Percentiles rank a stretch among this genome's conserved stretches.
Conservation (phyloP, 768 basidiomycete species). For the Cantharellus anzutake region DNA sequence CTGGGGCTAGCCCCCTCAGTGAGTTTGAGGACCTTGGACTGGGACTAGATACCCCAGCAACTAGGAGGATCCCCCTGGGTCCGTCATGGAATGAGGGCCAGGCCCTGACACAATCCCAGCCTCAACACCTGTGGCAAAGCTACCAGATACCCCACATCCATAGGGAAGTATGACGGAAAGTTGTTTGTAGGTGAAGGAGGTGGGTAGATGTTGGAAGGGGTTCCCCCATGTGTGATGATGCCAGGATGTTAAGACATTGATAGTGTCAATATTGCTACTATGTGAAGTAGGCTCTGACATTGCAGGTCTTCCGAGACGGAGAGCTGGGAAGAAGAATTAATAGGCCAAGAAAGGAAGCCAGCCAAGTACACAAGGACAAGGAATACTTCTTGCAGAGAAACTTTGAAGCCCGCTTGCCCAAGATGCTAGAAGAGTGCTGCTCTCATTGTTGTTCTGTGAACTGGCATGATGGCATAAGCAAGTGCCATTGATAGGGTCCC, state of each 20-base stretch:
- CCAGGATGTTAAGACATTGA: not conserved
- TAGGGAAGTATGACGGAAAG: constrained; percentile 54
- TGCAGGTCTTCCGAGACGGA: not conserved
- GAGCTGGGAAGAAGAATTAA: constrained; percentile 23
- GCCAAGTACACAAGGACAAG: constrained; percentile 29
- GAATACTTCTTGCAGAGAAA: no score
- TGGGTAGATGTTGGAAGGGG: constrained; percentile 50
- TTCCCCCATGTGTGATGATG: constrained; percentile 28
- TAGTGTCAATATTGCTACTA: no score
- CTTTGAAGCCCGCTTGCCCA: no score
- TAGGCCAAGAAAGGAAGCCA: constrained; percentile 32
- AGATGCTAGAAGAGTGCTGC: no score
- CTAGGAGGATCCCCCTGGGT: no score
- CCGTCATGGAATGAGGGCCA: no score
- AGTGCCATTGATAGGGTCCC: constrained; percentile 50
- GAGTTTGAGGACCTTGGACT: no score
- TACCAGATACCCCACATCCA: constrained; percentile 56
- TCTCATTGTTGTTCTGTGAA: no score
- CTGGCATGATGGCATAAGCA: constrained; percentile 47
- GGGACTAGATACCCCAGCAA: no score
- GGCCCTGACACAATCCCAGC: constrained; percentile 13
- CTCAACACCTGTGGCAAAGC: constrained; percentile 36
- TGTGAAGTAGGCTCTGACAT: no score
- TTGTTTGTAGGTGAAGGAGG: constrained; percentile 56
- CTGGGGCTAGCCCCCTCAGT: no score